Base-by-base conservation (phyloP, 345 rosid species). In the Gossypioides kirkii region DNA sequence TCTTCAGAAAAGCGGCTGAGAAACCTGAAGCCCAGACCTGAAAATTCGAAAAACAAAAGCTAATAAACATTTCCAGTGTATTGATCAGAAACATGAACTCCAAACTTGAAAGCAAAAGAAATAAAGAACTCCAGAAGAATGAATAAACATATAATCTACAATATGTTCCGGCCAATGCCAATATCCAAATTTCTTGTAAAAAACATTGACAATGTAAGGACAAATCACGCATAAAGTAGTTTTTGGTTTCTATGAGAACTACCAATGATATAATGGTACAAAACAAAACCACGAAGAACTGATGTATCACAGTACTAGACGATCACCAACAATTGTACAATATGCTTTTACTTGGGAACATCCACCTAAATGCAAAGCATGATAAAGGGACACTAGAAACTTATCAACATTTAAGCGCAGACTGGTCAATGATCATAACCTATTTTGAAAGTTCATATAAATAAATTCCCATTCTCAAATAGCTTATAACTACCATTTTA, bases 21-120 rank as follows among this genome's bases (percentile, higher is more conserved):
- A 93, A 96, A 73, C 99, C 99, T 0, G 95, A 93, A 58, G 98
- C 98, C 98, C 98, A 96, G 43, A 93, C 99, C 99, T 96, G 59
- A 41, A 54, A 28, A 2, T 28, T 61, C 8, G 8, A 26, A 65
- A n/a, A 5, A 13, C 28, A 25, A 49, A n/a, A 13, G 12, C 20
- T 10, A 8, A 69, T 20, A 71, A 70, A 32, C 32, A 9, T 23
- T 47, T 69, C 72, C 26, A n/a, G 26, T 32, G 43, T 26, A 26
- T 8, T 50, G 22, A 68, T 49, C 9, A 2, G 25, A 74, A 47
- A 70, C 60, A 65, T n/a, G 0, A 61, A 59, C 61, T 23, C 22
- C 53, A 49, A 72, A 68, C n/a, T n/a, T 22, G 43, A 32, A 77
- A 47, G 60, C 41, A 55, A 56, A 45, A 61, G 46, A 32, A 59